Evolutionary conservation across 495 filamentous ascomycete species (phyloP).

Genomic region (Neurospora terricola): DNA sequence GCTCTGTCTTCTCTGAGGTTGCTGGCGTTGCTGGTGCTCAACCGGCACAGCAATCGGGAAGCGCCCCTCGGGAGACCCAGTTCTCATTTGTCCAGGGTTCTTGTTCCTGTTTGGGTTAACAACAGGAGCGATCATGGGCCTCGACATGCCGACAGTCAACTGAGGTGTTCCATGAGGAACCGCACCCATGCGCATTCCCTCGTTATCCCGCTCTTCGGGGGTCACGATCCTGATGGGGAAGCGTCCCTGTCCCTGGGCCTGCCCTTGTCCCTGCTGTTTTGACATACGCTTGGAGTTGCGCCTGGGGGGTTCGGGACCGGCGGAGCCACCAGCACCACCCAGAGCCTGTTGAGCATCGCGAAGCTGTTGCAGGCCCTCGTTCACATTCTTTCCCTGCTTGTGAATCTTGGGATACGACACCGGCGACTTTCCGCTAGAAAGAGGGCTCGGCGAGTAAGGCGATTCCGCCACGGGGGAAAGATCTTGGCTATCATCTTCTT

Average conservation of each 20-base stretch:
- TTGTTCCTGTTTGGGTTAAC: conserved; percentile 13
- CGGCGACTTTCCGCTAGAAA: conserved; percentile 25
- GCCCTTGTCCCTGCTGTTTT: neutral
- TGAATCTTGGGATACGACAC: conserved; percentile 35
- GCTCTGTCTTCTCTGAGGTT: neutral
- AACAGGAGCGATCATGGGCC: conserved; percentile 5
- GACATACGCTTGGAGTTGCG: neutral
- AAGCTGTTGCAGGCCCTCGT: neutral
- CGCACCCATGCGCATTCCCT: neutral
- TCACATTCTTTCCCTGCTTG: conserved; percentile 13
- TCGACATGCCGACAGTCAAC: neutral
- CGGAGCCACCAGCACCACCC: neutral
- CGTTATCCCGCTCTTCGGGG: neutral
- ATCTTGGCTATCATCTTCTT: conserved; percentile 15
- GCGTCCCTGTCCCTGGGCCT: neutral
- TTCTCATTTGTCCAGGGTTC: conserved; percentile 15
- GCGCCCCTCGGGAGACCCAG: conserved; percentile 18
- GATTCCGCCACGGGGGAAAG: conserved; percentile 39
- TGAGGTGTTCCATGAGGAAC: neutral
- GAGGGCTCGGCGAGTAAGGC: conserved; percentile 15
- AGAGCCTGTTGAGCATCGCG: neutral
- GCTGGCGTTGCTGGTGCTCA: conserved; percentile 5
- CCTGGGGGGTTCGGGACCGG: neutral
- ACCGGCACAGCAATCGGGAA: neutral
- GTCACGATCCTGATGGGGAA: conserved; percentile 1